Conservation (phyloP, 2,329 filamentous ascomycete species). For the Dactylellina leptospora region DNA sequence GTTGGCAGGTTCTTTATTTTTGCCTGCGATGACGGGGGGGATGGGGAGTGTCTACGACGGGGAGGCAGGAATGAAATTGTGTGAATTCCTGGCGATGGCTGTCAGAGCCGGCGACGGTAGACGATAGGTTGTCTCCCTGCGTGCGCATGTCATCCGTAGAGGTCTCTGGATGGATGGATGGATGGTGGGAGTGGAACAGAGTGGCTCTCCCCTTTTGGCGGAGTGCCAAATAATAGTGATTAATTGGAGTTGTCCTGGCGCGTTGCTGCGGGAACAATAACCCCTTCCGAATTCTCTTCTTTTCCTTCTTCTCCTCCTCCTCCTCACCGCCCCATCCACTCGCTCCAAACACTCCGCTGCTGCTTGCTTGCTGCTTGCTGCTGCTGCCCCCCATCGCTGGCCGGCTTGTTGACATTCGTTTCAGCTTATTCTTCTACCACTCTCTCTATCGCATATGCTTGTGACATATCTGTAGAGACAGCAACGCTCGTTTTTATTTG, state of each 20-base stretch:
- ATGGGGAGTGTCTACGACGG: not conserved
- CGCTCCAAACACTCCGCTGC: slow-evolving; percentile 10
- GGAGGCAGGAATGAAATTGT: not conserved
- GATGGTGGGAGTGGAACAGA: too few species aligned
- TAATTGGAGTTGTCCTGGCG: slow-evolving; percentile 1
- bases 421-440: not conserved
- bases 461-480: slow-evolving; percentile 11
- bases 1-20: slow-evolving; percentile 14
- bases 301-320: slow-evolving; percentile 10
- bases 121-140: too few species aligned
- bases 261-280: slow-evolving; percentile 51
- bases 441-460: not conserved
- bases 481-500: slow-evolving; percentile 27
- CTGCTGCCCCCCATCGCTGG: not conserved
- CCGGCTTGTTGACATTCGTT: slow-evolving; percentile 50
- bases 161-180: too few species aligned
- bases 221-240: too few species aligned
- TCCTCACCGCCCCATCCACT: slow-evolving; percentile 27
- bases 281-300: slow-evolving; percentile 14
- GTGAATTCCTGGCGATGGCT: slow-evolving; percentile 5
- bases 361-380: not conserved
- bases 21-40: slow-evolving; percentile 9
- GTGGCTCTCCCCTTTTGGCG: too few species aligned
- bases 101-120: too few species aligned
- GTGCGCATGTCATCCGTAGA: too few species aligned